Base-by-base conservation (phyloP, 495 filamentous ascomycete species). In the Peziza echinospora region DNA sequence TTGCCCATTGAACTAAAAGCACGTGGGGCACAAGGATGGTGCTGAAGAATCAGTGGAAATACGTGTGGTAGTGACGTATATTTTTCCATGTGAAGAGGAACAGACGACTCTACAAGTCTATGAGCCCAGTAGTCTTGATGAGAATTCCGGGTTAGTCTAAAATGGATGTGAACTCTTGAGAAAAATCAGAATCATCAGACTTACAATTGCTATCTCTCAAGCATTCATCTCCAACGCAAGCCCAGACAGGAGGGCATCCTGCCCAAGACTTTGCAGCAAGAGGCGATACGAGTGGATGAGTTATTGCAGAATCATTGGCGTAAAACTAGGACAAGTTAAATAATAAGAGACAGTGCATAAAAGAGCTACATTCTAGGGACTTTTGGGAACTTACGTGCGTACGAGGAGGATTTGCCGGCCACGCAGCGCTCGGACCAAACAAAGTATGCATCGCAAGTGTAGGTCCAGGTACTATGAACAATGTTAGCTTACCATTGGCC, bases 61-160 rank as follows among this genome's bases (percentile, higher is more conserved):
- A 78, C 82, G 57, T 96, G 87, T 40, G 86, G 85, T 83, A 93
- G 91, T 1, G 76, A 78, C 60, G 87, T 81, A 53, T 75, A 92
- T 60, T 83, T 70, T 54, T 85, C 75, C 30, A 75, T 78, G 25
- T 72, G 63, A 5, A 93, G 73, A 1, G 60, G 51, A 0, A 80
- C 80, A 10, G 78, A 77, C 11, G 77, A 74, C 5, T 56, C 52
- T 24, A 70, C 65, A 2, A 82, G 64, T 26, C 69, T 67, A 6
- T 68, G 62, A 10, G 78, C 80, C 5, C 82, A 47, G 28, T 75
- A 69, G 39, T 69, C 64, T 54, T 11, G 19, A 3, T 4, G 19
- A 30, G 13, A 30, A 22, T 26, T 11, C 8, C 48, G 26, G 28
- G 17, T 37, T 37, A 34, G 4, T 11, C 24, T 6, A 26, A 11